A percentile compares a stretch with the other conserved stretches of the same genome.
Evolutionary conservation across 2,329 filamentous ascomycete genomes (phyloP).

Genomic region (Nemania sp.): DNA sequence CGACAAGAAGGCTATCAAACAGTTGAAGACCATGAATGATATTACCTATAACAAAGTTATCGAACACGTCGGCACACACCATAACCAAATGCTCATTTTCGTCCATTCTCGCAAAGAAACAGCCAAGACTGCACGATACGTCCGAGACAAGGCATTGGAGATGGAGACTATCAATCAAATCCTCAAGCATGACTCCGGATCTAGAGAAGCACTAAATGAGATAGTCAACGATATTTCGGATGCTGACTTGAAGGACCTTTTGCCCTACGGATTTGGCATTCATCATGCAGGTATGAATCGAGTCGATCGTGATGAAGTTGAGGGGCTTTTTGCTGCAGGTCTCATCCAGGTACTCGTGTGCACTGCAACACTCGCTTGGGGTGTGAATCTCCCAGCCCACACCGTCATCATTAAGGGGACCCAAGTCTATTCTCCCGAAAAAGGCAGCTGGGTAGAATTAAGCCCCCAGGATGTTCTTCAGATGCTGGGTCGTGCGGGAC

Average conservation of each 20-base stretch:
- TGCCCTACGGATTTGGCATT: constrained; percentile 97
- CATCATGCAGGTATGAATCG: constrained; percentile 98
- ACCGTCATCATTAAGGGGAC: constrained; percentile 99
- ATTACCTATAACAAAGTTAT: constrained; percentile 98
- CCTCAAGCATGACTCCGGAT: constrained; percentile 90
- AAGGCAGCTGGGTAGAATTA: constrained; percentile 97
- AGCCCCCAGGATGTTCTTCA: constrained; percentile 98
- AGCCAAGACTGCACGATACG: constrained; percentile 95
- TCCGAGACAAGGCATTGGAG: constrained; percentile 96
- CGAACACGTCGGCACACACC: constrained; percentile 91
- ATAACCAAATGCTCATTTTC: constrained; percentile 99
- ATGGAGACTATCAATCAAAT: constrained; percentile 97
- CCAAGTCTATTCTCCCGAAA: constrained; percentile 97
- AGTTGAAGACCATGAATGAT: constrained; percentile 99
- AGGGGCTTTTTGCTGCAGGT: constrained; percentile 92
- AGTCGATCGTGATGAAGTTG: constrained; percentile 93
- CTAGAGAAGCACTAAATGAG: constrained; percentile 86
- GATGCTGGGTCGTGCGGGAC: constrained; percentile 97
- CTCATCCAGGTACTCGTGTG: constrained; percentile 95
- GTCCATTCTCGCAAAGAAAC: constrained; percentile 99
- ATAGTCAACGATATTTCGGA: constrained; percentile 87
- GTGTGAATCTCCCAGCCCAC: constrained; percentile 96
- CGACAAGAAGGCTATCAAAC: constrained; percentile 98
- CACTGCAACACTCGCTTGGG: constrained; percentile 98
- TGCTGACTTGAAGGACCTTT: constrained; percentile 88